Conservation (phyloP, 768 basidiomycete species). For the Phylloporus sp. region DNA sequence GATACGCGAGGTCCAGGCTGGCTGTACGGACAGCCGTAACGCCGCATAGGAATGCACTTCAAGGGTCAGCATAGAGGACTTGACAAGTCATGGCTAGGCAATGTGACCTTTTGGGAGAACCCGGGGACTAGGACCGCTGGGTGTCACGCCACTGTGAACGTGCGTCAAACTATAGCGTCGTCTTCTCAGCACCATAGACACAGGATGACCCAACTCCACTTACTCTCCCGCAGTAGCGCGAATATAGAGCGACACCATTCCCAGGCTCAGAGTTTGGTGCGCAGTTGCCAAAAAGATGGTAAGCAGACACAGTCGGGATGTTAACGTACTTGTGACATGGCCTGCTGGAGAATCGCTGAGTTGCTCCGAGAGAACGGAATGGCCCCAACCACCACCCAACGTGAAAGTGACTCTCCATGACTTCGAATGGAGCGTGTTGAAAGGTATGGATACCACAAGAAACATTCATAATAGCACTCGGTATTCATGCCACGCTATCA, state of each 20-base stretch:
- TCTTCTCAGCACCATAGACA: slow-evolving; percentile 10
- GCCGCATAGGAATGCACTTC: slow-evolving; percentile 8
- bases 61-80: neutral
- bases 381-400: neutral
- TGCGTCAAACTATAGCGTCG: slow-evolving; percentile 4
- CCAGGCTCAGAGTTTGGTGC: neutral
- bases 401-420: neutral
- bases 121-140: neutral
- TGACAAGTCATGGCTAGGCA: slow-evolving; percentile 1
- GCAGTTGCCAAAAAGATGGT: neutral
- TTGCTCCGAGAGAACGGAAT: neutral
- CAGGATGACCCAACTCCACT: slow-evolving; percentile 16
- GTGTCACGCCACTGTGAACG: slow-evolving; percentile 25
- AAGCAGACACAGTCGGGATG: neutral
- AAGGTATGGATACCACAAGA: neutral
- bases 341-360: slow-evolving; percentile 7
- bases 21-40: slow-evolving; percentile 4
- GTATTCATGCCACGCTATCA: neutral
- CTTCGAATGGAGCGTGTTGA: neutral
- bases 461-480: slow-evolving; percentile 2
- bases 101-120: neutral
- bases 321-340: too few relatives aligned
- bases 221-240: slow-evolving; percentile 13
- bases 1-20: slow-evolving; percentile 5
- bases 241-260: neutral